Evolutionary conservation across 1,139 yeast genomes (phyloP).

Genomic region (Groenewaldozyma sp.): DNA sequence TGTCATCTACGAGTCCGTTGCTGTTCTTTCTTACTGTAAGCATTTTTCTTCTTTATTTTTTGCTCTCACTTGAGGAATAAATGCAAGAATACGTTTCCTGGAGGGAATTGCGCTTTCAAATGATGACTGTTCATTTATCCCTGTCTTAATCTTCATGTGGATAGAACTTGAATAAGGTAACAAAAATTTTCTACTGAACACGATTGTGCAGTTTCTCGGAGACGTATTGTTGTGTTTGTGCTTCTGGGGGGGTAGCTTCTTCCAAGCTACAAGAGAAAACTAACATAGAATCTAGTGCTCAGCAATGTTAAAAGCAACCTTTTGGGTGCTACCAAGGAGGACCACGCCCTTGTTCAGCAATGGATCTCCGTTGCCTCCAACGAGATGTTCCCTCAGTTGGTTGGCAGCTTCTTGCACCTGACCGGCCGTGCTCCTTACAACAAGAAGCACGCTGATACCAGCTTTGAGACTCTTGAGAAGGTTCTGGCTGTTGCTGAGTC

Average conservation of each 20-base stretch:
- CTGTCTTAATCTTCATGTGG: constrained; percentile 77
- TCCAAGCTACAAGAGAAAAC: too few relatives aligned
- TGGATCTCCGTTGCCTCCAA: constrained; percentile 79
- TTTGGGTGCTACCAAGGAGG: constrained; percentile 56
- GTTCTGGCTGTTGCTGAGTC: constrained; percentile 28
- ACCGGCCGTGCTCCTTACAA: constrained; percentile 56
- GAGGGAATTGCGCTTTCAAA: constrained; percentile 1
- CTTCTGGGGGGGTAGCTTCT: too few relatives aligned
- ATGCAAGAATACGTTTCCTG: too few relatives aligned
- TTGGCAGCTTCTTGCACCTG: constrained; percentile 35
- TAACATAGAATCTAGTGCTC: constrained; percentile 19
- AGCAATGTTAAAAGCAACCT: constrained; percentile 31
- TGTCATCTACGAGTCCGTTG: constrained; percentile 70
- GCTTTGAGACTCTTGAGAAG: constrained; percentile 35
- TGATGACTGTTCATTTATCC: constrained; percentile 52
- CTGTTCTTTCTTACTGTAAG: constrained; percentile 45
- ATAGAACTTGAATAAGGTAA: constrained; percentile 32
- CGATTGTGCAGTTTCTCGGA: too few relatives aligned
- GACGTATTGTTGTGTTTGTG: too few relatives aligned
- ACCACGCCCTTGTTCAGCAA: constrained; percentile 61
- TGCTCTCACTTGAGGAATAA: neutral
- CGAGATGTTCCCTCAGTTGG: constrained; percentile 47
- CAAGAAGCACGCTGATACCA: constrained; percentile 67
- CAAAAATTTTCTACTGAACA: too few relatives aligned
- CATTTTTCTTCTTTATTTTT: constrained; percentile 9